These are phyloP conservation scores for Neurospora sp. DNA, from an alignment of 495 filamentous ascomycete genomes.

Conservation along the genomic window DNA sequence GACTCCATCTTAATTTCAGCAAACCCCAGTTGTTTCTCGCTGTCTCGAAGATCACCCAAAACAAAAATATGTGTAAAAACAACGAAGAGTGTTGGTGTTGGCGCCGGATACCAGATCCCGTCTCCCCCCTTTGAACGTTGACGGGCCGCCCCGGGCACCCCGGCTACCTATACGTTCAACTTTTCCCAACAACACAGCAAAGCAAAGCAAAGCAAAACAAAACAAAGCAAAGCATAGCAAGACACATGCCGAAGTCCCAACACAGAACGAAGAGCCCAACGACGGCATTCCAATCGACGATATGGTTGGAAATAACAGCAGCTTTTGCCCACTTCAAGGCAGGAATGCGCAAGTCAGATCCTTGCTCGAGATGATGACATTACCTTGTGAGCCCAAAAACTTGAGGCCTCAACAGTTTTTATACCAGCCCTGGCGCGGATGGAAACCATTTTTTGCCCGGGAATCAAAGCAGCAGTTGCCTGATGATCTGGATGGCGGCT, in stretches of 20 bases:
- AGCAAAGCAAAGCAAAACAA: not conserved
- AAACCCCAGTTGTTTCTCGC: not conserved
- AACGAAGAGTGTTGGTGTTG: not conserved
- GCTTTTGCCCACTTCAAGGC: too few relatives aligned
- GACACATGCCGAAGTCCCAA: not conserved
- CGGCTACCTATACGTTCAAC: not conserved
- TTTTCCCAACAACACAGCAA: not conserved
- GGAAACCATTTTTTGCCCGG: not conserved
- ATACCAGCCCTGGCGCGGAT: not conserved
- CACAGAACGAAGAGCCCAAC: not conserved
- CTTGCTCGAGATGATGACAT: not conserved
- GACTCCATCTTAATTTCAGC: not conserved
- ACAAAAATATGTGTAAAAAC: not conserved
- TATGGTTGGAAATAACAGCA: not conserved
- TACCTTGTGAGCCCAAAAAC: not conserved
- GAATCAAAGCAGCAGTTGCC: not conserved
- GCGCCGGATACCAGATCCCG: not conserved
- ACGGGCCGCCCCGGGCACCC: not conserved
- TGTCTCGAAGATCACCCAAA: not conserved
- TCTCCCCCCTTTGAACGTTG: not conserved
- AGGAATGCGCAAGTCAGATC: not conserved
- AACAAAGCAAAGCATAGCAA: not conserved
- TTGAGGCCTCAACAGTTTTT: not conserved
- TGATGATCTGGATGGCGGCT: not conserved
- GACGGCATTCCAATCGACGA: not conserved